phyloP scores from a whole-genome alignment of 495 filamentous ascomycete genomes.

The Penicillium turbatum region DNA sequence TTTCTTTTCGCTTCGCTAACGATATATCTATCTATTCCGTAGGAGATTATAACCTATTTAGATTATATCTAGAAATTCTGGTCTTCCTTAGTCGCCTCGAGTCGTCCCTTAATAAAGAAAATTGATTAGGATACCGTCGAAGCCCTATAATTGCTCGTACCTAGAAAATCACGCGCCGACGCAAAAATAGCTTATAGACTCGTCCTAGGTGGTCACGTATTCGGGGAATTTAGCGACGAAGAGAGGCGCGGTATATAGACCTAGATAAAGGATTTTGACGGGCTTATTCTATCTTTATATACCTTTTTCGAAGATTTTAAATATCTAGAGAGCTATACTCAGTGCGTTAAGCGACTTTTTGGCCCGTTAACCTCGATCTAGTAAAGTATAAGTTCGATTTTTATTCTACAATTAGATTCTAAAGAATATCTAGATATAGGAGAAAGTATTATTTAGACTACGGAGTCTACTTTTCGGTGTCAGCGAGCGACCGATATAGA shows the following conservation, averaged over 20 bases:
- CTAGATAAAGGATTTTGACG: conserved; percentile 14
- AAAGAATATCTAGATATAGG: no score
- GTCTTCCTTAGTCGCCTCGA: conserved; percentile 7
- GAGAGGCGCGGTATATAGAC: conserved; percentile 22
- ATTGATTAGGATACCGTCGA: conserved; percentile 9
- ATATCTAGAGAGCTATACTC: conserved; percentile 19
- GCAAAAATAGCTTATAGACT: conserved; percentile 4
- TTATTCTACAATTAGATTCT: no score
- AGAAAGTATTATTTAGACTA: no score
- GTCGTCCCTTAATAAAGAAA: not conserved
- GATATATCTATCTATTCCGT: not conserved
- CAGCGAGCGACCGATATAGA: no score
- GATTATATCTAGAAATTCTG: conserved; percentile 11
- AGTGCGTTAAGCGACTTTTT: no score
- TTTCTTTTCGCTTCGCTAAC: not conserved
- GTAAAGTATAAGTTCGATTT: no score
- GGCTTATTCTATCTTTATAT: conserved; percentile 28
- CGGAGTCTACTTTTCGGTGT: no score
- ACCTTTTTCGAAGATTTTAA: conserved; percentile 33
- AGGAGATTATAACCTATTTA: conserved; percentile 18
- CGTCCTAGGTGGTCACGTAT: conserved; percentile 18
- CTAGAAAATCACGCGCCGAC: conserved; percentile 5
- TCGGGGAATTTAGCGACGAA: conserved; percentile 23
- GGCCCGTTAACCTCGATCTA: no score
- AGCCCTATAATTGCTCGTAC: conserved; percentile 5